Percentiles rank a stretch among this genome's conserved stretches.
phyloP scores from a whole-genome alignment of 176 grass and related monocot species.

The Carex littledalei region DNA sequence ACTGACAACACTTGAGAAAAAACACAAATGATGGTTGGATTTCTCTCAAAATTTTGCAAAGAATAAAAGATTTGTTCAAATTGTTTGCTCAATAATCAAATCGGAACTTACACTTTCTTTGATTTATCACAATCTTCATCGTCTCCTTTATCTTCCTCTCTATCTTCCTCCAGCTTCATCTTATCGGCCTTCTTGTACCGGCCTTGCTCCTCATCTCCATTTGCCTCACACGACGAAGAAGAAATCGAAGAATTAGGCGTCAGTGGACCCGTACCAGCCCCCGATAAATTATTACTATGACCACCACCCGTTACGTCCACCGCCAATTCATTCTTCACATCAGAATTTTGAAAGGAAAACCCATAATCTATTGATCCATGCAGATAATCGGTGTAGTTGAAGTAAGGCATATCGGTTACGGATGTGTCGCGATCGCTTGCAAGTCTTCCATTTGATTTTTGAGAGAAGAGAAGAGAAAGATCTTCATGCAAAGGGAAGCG shows the following conservation, averaged over 20 bases:
- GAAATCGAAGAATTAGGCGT: constrained; percentile 75
- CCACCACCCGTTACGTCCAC: background rate
- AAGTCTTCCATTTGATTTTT: constrained; percentile 3
- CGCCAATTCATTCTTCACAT: constrained; percentile 14
- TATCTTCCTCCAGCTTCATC: constrained; percentile 38
- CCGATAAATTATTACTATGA: constrained; percentile 1
- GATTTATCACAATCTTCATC: constrained; percentile 54
- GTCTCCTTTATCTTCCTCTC: constrained; percentile 27
- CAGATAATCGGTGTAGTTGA: constrained; percentile 20
- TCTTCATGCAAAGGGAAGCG: constrained; percentile 13
- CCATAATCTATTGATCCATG: constrained; percentile 25
- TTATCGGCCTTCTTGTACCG: constrained; percentile 47
- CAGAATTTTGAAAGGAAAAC: background rate
- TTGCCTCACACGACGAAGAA: constrained; percentile 59
- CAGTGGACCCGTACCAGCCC: constrained; percentile 16
- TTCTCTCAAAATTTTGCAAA: background rate
- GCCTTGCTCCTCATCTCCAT: constrained; percentile 43
- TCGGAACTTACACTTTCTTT: constrained; percentile 58
- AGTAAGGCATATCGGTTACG: constrained; percentile 9
- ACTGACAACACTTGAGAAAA: background rate
- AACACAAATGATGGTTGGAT: background rate
- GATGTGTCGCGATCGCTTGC: background rate
- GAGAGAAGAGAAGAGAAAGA: constrained; percentile 27
- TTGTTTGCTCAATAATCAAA: constrained; percentile 21
- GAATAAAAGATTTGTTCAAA: background rate